These are phyloP conservation scores for Papiliotrema laurentii DNA, from an alignment of 1,284 basidiomycete species.

Conservation along the genomic window DNA sequence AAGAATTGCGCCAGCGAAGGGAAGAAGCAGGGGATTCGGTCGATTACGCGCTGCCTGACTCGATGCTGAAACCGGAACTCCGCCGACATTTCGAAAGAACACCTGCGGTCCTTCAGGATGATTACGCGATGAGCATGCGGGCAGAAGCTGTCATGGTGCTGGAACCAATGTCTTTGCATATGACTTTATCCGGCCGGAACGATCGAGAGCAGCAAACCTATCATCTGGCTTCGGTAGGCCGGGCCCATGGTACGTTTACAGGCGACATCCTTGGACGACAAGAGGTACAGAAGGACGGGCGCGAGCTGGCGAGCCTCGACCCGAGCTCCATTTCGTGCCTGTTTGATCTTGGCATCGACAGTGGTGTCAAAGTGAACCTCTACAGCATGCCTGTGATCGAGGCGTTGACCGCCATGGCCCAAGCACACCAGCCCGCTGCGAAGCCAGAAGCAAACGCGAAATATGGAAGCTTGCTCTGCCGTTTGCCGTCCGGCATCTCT, in stretches of 20 bases:
- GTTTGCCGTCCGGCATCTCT: constrained; percentile 57
- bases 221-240: constrained; percentile 29
- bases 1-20: constrained; percentile 17
- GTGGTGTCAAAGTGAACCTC: constrained; percentile 60
- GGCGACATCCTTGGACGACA: constrained; percentile 25
- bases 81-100: constrained; percentile 11
- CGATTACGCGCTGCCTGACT: constrained; percentile 20
- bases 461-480: constrained; percentile 8
- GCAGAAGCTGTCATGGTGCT: constrained; percentile 20
- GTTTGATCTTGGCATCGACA: constrained; percentile 57
- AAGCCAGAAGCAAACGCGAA: constrained; percentile 2
- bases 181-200: constrained; percentile 25
- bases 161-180: constrained; percentile 31
- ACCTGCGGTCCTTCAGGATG: constrained; percentile 19
- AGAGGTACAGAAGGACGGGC: constrained; percentile 8
- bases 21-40: constrained; percentile 8
- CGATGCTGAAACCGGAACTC: constrained; percentile 22
- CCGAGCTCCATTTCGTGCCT: constrained; percentile 53
- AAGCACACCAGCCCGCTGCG: constrained; percentile 28
- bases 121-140: constrained; percentile 25
- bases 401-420: constrained; percentile 53
- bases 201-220: constrained; percentile 12
- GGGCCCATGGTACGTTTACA: constrained; percentile 16
- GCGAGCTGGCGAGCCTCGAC: constrained; percentile 22
- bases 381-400: constrained; percentile 66